These are phyloP conservation scores for Dioscorea cayenensis DNA, from an alignment of 116 monocot genomes.

Conservation along the genomic window DNA sequence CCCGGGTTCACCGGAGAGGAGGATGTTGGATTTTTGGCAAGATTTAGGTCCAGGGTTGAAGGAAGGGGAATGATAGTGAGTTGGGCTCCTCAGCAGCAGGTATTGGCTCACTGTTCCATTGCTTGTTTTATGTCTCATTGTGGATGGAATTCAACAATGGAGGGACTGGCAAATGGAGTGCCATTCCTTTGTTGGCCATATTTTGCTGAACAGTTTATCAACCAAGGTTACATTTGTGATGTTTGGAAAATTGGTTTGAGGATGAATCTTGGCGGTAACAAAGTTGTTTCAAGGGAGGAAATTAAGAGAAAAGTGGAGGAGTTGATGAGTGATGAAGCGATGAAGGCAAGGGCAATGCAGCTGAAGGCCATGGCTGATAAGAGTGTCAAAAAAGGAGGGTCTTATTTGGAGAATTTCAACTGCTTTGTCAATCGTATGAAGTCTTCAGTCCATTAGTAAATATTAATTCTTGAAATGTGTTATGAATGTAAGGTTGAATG, in stretches of 20 bases:
- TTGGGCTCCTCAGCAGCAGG: constrained; percentile 39
- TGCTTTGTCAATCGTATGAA: neutral
- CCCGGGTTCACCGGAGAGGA: constrained; percentile 9
- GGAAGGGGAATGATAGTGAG: constrained; percentile 15
- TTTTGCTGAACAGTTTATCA: constrained; percentile 27
- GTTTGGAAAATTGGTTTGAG: constrained; percentile 32
- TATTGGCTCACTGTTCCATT: constrained; percentile 37
- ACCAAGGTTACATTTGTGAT: constrained; percentile 34
- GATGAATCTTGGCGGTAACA: constrained; percentile 10
- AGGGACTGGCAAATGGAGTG: constrained; percentile 28
- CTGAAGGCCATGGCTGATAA: constrained; percentile 5
- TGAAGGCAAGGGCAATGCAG: neutral
- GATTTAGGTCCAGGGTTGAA: constrained; percentile 1
- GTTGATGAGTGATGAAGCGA: constrained; percentile 5
- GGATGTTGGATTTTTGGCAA: neutral
- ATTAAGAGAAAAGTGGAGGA: constrained; percentile 2
- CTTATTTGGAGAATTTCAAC: constrained; percentile 4
- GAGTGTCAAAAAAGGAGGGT: constrained; percentile 1
- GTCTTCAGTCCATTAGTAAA: too few species aligned
- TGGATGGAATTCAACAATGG: constrained; percentile 46
- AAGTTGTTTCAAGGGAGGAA: neutral
- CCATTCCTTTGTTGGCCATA: constrained; percentile 48
- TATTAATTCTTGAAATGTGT: too few species aligned
- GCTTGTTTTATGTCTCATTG: constrained; percentile 40
- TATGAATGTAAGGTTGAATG: too few species aligned